These are phyloP conservation scores for Sphaerobolus stellatus DNA, from an alignment of 1,284 basidiomycete species.

Conservation along the genomic window DNA sequence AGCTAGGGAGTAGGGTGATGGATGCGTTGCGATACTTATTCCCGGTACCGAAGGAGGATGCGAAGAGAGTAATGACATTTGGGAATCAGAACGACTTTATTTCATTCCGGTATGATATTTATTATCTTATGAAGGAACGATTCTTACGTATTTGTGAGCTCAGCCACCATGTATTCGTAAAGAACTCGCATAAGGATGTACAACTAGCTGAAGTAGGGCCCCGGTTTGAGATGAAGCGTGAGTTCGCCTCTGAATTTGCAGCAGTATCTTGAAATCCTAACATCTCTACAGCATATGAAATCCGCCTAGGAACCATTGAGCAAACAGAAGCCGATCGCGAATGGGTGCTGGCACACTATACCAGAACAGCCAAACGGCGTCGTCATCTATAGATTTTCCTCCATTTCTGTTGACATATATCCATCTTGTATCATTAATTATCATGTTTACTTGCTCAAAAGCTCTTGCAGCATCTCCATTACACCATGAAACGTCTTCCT, in stretches of 20 bases:
- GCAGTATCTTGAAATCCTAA: neutral
- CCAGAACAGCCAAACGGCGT: slow-evolving; percentile 88
- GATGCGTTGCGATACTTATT: slow-evolving; percentile 91
- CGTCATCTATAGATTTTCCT: slow-evolving; percentile 45
- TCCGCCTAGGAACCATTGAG: slow-evolving; percentile 95
- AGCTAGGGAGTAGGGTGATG: slow-evolving; percentile 79
- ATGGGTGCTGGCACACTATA: slow-evolving; percentile 95
- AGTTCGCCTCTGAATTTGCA: slow-evolving; percentile 30
- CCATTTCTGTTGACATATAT: neutral
- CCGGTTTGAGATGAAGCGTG: slow-evolving; percentile 97
- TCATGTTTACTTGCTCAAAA: slow-evolving; percentile 23
- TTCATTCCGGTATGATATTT: slow-evolving; percentile 75
- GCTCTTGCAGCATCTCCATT: slow-evolving; percentile 63
- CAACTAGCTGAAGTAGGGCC: slow-evolving; percentile 98
- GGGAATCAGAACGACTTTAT: slow-evolving; percentile 96
- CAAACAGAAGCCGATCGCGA: slow-evolving; percentile 93
- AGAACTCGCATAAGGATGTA: slow-evolving; percentile 81
- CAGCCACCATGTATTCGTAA: slow-evolving; percentile 99
- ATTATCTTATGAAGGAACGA: neutral
- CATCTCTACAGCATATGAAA: slow-evolving; percentile 81
- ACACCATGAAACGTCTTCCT: slow-evolving; percentile 61
- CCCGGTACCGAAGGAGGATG: slow-evolving; percentile 96
- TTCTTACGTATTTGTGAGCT: slow-evolving; percentile 3
- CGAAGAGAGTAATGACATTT: slow-evolving; percentile 97
- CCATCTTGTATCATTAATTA: neutral